phyloP scores from a whole-genome alignment of 192 early-diverging fungal genomes.

The Coemansia sp. region DNA sequence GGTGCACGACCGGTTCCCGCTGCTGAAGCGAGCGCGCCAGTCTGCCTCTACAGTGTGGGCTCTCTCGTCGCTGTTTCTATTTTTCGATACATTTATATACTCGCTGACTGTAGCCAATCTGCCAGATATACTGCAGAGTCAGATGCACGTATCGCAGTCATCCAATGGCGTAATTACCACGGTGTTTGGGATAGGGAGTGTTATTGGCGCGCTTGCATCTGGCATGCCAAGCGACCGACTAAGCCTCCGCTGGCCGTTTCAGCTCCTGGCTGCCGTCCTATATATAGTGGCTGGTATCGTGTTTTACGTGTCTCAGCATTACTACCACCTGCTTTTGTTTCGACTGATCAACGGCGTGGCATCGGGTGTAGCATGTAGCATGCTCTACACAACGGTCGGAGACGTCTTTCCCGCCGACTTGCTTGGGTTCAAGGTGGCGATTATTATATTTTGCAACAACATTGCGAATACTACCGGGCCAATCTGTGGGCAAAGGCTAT shows the following conservation, averaged over 20 bases:
- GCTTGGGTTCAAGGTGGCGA: constrained; percentile 40
- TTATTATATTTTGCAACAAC: constrained; percentile 35
- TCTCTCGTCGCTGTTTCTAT: constrained; percentile 29
- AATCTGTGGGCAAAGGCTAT: constrained; percentile 30
- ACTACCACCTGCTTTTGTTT: constrained; percentile 36
- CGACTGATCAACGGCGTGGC: constrained; percentile 31
- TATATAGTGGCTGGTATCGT: constrained; percentile 28
- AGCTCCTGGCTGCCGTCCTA: constrained; percentile 16
- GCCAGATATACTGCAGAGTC: constrained; percentile 32
- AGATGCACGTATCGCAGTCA: constrained; percentile 32
- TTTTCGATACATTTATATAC: constrained; percentile 42
- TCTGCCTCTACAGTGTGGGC: constrained; percentile 39
- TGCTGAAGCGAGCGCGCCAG: constrained; percentile 6
- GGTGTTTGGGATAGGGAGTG: constrained; percentile 37
- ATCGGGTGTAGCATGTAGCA: constrained; percentile 30
- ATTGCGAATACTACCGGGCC: constrained; percentile 40
- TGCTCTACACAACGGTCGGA: constrained; percentile 33
- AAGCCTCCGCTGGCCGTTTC: constrained; percentile 12
- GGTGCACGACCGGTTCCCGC: constrained; percentile 1
- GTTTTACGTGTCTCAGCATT: constrained; percentile 22
- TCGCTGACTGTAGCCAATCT: constrained; percentile 32
- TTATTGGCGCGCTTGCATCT: constrained; percentile 12
- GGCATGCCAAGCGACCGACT: constrained; percentile 25
- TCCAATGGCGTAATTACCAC: constrained; percentile 33
- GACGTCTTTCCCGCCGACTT: constrained; percentile 38